Evolutionary conservation across 768 basidiomycete species (phyloP), one percentile per base, ranked within the genome.

Genomic region (Kwoniella sp.): DNA sequence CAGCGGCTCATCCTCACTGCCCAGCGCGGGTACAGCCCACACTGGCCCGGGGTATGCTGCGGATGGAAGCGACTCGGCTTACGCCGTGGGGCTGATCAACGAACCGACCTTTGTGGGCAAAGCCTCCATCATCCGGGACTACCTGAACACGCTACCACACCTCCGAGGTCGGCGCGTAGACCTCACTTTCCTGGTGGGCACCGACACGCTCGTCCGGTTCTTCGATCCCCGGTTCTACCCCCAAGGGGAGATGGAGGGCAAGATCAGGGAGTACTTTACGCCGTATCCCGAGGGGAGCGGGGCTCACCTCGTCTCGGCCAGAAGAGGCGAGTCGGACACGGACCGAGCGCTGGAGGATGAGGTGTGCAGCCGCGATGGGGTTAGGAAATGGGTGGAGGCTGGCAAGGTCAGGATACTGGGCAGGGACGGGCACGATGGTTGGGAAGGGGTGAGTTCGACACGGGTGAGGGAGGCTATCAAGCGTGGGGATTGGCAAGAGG

Each of bases 51-150:
- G n/a, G n/a, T n/a, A n/a, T n/a, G n/a, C n/a, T n/a, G n/a, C n/a
- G n/a, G n/a, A n/a, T n/a, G n/a, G n/a, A n/a, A n/a, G n/a, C n/a
- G 42, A 44, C 5, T 34, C 32, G 5, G 85, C 86, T 51, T 78
- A 86, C 29, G 89, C 88, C 0, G 80, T 93, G 6, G 92, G 81
- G 7, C 80, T 91, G 59, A 82, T 89, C 54, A 82, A 90, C 69
- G 88, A 89, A 64, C 89, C 91, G 10, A 88, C 85, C 0, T 95
- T 96, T 71, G 86, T 87, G 22, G 82, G 84, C 15, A 96, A 96
- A 75, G 84, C 87, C 12, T 73, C 70, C 10, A 74, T 77, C 34
- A 75, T 93, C 25, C 28, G 45, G 15, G 15, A 34, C 5, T 48
- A 39, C 10, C 33, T 58, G 19, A 15, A 12, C 1, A 45, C n/a